Evolutionary conservation across 768 basidiomycete genomes (phyloP), one percentile per base, ranked within the genome.

Genomic region (Boletus pseudo-olivaceus): DNA sequence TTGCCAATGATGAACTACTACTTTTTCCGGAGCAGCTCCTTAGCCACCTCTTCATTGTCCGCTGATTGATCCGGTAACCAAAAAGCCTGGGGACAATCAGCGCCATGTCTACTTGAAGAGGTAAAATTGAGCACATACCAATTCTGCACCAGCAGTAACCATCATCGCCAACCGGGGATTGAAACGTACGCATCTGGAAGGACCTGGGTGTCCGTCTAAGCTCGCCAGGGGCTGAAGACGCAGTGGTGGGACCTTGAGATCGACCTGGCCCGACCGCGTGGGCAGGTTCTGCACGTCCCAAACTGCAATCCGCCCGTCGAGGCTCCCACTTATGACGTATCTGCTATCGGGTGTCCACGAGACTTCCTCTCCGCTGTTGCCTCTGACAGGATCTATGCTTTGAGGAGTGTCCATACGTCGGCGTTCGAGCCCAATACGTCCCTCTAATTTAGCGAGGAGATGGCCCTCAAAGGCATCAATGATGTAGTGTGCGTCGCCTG

Each of bases 331-430:
- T 6, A 97, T 70, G 40, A 98, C 78, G 63, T 81, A 99, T 69
- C 90, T 90, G 70, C 93, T 93, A 69, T 99, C 96, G 0, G 93
- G 90, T 3, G 91, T 94, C 92, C 93, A 98, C 11, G 82, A 81
- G 5, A 95, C 88, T 73, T 98, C 97, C 67, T 98, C 93, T 12
- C 95, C 92, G 55, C 93, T 95, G 52, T 81, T 83, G 2, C 93
- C 94, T 59, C 87, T 85, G 15, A 76, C 67, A 49, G 91, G 83
- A 68, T 86, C 79, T 61, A 91, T 85, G 50, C 73, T 80, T 17
- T 75, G 78, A 47, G 74, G 84, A 38, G 68, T 69, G 35, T 69
- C 75, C 55, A 72, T 63, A 43, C 71, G 73, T 41, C 87, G 81
- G 23, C 88, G 79, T 70, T 95, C 95, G 32, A 98, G 72, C 3